Percentiles rank a stretch among this genome's conserved stretches.
Evolutionary conservation across 306 rosid species (phyloP).

Genomic region (Rubus idaeus): DNA sequence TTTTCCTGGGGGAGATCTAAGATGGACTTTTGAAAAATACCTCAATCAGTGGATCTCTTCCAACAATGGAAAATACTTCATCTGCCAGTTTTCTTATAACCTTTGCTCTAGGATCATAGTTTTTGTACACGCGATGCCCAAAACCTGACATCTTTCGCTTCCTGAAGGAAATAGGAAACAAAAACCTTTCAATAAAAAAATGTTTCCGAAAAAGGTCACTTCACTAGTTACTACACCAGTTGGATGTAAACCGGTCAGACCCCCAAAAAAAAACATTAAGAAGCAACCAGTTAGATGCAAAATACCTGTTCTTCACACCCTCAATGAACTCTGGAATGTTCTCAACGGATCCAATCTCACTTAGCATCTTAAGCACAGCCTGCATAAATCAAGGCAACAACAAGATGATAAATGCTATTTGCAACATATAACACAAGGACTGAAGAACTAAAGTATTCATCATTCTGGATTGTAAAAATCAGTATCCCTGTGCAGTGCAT

Average conservation of each 20-base stretch:
- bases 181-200: slow-evolving; percentile 12
- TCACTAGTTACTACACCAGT: not conserved
- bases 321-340: slow-evolving; percentile 85
- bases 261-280: too few species aligned
- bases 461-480: not conserved
- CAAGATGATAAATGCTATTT: slow-evolving; percentile 1
- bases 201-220: not conserved
- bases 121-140: slow-evolving; percentile 93
- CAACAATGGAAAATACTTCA: slow-evolving; percentile 90
- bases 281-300: not conserved
- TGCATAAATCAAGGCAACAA: slow-evolving; percentile 30
- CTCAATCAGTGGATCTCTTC: slow-evolving; percentile 92
- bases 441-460: not conserved
- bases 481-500: not conserved
- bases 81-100: slow-evolving; percentile 72
- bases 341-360: slow-evolving; percentile 78
- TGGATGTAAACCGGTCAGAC: too few species aligned
- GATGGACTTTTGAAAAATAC: slow-evolving; percentile 32
- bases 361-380: slow-evolving; percentile 90
- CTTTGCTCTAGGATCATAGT: slow-evolving; percentile 91
- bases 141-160: slow-evolving; percentile 93
- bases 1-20: not conserved
- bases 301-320: slow-evolving; percentile 83
- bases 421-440: not conserved
- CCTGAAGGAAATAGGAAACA: slow-evolving; percentile 37